These are phyloP conservation scores for Triticum timopheevii DNA, from an alignment of 176 grass and related monocot genomes.

Conservation along the genomic window DNA sequence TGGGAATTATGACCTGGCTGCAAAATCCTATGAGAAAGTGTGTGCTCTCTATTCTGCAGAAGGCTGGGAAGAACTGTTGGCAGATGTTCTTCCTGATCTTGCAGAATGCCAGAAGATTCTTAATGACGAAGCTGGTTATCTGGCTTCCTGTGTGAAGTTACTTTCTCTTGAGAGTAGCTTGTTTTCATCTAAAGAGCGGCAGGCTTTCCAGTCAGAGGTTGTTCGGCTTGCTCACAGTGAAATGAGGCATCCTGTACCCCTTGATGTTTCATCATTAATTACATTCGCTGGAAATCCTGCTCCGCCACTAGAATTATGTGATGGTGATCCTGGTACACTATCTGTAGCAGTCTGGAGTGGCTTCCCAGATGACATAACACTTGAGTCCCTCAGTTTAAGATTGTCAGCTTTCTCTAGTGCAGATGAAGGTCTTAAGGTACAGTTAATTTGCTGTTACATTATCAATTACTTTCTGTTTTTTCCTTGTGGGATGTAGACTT, in stretches of 20 bases:
- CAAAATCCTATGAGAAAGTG: constrained; percentile 98
- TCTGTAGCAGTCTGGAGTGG: constrained; percentile 83
- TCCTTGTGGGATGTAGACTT: not conserved
- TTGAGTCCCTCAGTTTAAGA: constrained; percentile 84
- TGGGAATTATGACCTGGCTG: constrained; percentile 82
- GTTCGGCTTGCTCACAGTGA: constrained; percentile 92
- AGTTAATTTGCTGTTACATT: constrained; percentile 16
- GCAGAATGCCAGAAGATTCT: constrained; percentile 98
- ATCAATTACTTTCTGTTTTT: not conserved
- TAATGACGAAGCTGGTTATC: constrained; percentile 84
- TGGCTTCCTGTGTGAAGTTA: constrained; percentile 89
- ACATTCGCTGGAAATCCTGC: constrained; percentile 86
- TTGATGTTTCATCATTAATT: constrained; percentile 95
- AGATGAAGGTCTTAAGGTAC: constrained; percentile 98
- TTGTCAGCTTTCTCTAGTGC: constrained; percentile 63
- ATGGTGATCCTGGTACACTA: constrained; percentile 90
- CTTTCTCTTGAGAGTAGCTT: constrained; percentile 75
- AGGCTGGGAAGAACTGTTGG: constrained; percentile 91
- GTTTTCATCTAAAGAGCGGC: constrained; percentile 82
- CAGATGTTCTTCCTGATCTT: constrained; percentile 90
- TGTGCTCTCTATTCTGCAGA: constrained; percentile 94
- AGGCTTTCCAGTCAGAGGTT: constrained; percentile 92
- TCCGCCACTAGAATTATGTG: constrained; percentile 86
- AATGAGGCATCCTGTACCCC: constrained; percentile 89
- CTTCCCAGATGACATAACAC: constrained; percentile 89